These are phyloP conservation scores for Byssochlamys sp. DNA, from an alignment of 2,329 filamentous ascomycete genomes.

Conservation along the genomic window DNA sequence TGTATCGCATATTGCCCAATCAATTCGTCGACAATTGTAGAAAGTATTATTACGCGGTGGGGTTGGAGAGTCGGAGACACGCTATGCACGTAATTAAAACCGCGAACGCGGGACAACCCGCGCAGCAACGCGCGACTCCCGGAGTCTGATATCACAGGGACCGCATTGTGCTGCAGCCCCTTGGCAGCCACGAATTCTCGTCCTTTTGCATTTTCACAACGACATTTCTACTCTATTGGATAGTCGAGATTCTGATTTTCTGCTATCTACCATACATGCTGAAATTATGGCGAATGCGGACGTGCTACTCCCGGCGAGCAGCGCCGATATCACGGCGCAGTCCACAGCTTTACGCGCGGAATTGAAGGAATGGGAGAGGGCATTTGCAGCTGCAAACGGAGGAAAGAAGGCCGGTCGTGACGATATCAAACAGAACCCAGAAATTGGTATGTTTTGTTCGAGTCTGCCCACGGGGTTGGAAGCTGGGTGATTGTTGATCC, in stretches of 20 bases:
- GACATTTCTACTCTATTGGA: background rate
- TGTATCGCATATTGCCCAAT: background rate
- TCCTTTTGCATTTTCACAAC: background rate
- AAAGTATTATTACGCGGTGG: background rate
- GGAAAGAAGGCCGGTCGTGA: slow-evolving; percentile 37
- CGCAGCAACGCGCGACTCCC: background rate
- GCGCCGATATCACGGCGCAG: slow-evolving; percentile 16
- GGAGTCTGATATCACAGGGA: background rate
- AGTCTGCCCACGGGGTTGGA: background rate
- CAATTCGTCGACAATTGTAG: background rate
- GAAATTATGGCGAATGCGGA: slow-evolving; percentile 19
- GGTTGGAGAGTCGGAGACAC: background rate
- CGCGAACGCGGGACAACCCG: background rate
- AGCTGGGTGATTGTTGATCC: background rate
- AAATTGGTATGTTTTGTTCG: slow-evolving; percentile 28
- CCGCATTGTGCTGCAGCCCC: background rate
- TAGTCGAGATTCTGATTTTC: background rate
- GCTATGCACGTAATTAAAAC: background rate
- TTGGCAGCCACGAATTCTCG: background rate
- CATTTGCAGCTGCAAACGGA: slow-evolving; percentile 33
- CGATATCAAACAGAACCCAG: slow-evolving; percentile 39
- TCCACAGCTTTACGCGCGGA: slow-evolving; percentile 30
- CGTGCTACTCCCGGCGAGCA: slow-evolving; percentile 8
- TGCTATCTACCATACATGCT: background rate
- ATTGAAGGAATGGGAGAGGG: slow-evolving; percentile 41